A percentile compares a stretch with the other conserved stretches of the same genome.
Conservation (phyloP, 2,329 filamentous ascomycete genomes). For the Fusarium torulosum region DNA sequence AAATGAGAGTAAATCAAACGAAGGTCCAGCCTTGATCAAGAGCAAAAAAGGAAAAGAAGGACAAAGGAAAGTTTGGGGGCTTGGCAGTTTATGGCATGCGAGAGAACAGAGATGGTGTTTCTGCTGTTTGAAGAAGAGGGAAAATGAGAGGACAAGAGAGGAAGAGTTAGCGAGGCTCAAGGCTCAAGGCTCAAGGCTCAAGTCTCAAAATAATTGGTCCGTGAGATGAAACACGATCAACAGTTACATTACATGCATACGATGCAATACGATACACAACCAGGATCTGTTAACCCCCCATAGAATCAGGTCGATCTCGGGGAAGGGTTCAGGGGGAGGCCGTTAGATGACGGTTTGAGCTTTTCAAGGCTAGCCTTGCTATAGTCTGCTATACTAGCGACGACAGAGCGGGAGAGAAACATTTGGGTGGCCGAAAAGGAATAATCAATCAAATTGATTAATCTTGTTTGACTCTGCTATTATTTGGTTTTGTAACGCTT, state of each 20-base stretch:
- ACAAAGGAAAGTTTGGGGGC: conserved; percentile 29
- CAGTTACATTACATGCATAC: conserved; percentile 29
- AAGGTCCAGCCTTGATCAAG: conserved; percentile 46
- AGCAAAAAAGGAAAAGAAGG: conserved; percentile 36
- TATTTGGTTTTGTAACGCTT: conserved; percentile 17
- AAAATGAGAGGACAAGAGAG: conserved; percentile 30
- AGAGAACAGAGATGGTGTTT: conserved; percentile 14
- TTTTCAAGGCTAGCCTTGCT: background rate
- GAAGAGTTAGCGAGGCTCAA: too few species aligned
- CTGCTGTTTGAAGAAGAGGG: conserved; percentile 24
- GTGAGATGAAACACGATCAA: conserved; percentile 38
- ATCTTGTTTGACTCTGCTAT: background rate
- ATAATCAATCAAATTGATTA: background rate
- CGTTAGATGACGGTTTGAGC: conserved; percentile 26
- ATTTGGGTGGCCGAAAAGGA: too few species aligned
- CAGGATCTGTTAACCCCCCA: conserved; percentile 22
- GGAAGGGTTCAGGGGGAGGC: conserved; percentile 21
- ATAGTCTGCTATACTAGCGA: too few species aligned
- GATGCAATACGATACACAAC: conserved; percentile 27
- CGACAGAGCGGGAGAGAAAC: too few species aligned
- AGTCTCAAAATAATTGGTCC: too few species aligned
- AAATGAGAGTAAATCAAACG: conserved; percentile 37
- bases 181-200: too few species aligned
- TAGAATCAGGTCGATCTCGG: conserved; percentile 29
- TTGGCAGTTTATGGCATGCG: conserved; percentile 38